phyloP scores from a whole-genome alignment of 805 yeast genomes.

The Cyberlindnera mrakii region DNA sequence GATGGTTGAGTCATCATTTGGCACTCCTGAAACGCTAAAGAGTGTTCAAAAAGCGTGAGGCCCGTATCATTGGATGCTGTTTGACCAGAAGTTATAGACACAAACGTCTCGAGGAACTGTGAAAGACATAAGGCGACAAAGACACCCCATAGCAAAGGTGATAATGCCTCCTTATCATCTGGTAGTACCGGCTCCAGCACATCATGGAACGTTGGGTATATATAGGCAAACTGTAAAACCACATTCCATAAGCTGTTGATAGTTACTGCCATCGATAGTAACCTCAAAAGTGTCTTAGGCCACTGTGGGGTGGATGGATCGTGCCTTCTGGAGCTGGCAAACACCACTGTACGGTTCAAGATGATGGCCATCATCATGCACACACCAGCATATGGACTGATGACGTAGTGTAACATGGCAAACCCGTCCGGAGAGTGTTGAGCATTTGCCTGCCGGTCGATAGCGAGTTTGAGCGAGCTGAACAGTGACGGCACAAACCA shows the following conservation, averaged over 20 bases:
- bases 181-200: slow-evolving; percentile 4
- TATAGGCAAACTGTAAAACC: slow-evolving; percentile 6
- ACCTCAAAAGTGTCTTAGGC: slow-evolving; percentile 31
- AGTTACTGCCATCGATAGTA: slow-evolving; percentile 31
- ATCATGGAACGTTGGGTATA: slow-evolving; percentile 1
- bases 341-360: slow-evolving; percentile 50
- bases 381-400: slow-evolving; percentile 42
- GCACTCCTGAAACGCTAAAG: slow-evolving; percentile 70
- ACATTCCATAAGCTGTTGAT: slow-evolving; percentile 18
- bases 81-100: slow-evolving; percentile 49
- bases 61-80: slow-evolving; percentile 60
- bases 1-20: slow-evolving; percentile 46
- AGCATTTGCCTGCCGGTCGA: slow-evolving; percentile 8
- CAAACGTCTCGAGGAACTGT: slow-evolving; percentile 61
- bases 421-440: slow-evolving; percentile 1
- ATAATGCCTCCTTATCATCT: slow-evolving; percentile 16
- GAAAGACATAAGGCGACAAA: slow-evolving; percentile 54
- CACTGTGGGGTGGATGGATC: slow-evolving; percentile 2
- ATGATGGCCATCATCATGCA: slow-evolving; percentile 55
- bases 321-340: slow-evolving; percentile 42
- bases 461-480: slow-evolving; percentile 6
- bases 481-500: slow-evolving; percentile 1
- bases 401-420: slow-evolving; percentile 33
- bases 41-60: slow-evolving; percentile 67
- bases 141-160: slow-evolving; percentile 51